A percentile compares a stretch with the other conserved stretches of the same genome.
These are phyloP conservation scores for Dentipellis fragilis DNA, from an alignment of 768 basidiomycete genomes.

Conservation along the genomic window DNA sequence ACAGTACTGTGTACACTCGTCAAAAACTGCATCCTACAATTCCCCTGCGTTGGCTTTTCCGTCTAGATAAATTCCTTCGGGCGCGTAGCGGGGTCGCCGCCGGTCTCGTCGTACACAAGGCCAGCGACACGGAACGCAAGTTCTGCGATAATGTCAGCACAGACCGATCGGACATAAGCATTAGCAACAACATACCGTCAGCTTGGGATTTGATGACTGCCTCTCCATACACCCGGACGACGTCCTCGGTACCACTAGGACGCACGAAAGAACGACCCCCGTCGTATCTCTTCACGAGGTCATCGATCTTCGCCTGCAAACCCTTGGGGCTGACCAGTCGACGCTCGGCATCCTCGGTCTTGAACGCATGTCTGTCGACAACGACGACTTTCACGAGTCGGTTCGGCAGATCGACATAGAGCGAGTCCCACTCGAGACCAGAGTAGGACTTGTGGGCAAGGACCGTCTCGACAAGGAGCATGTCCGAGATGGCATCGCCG, in stretches of 20 bases:
- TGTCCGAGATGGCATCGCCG: conserved; percentile 92
- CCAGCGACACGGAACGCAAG: conserved; percentile 81
- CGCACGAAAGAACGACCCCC: conserved; percentile 89
- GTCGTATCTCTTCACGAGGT: conserved; percentile 65
- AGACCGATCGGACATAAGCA: conserved; percentile 4
- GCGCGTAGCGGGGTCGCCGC: conserved; percentile 67
- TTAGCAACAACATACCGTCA: conserved; percentile 52
- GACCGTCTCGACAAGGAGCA: conserved; percentile 90
- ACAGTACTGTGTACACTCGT: no score
- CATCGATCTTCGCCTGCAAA: conserved; percentile 76
- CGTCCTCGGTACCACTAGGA: conserved; percentile 97
- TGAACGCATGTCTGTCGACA: conserved; percentile 69
- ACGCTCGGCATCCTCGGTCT: conserved; percentile 90
- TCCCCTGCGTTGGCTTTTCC: background rate
- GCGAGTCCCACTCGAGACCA: conserved; percentile 80
- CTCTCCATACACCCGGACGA: conserved; percentile 95
- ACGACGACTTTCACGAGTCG: conserved; percentile 91
- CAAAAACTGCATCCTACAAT: no score
- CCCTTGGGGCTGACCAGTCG: conserved; percentile 71
- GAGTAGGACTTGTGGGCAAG: conserved; percentile 83
- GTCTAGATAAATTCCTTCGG: conserved; percentile 69
- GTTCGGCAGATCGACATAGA: conserved; percentile 92
- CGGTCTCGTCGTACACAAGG: conserved; percentile 73
- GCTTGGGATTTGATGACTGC: conserved; percentile 64
- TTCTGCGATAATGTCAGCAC: conserved; percentile 31